phyloP scores from a whole-genome alignment of 768 basidiomycete genomes.

The Chalciporus chontae region DNA sequence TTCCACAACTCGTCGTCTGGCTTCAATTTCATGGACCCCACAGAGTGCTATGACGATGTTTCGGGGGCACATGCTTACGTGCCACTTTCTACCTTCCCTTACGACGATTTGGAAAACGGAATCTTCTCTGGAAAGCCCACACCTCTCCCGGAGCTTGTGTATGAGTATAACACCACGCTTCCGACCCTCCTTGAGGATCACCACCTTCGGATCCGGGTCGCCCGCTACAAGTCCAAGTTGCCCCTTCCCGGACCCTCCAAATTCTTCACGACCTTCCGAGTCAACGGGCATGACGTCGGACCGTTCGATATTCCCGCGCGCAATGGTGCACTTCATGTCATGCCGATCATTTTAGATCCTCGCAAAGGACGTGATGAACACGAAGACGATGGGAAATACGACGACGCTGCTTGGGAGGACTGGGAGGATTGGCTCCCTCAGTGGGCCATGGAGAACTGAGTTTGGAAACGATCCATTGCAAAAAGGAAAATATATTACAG shows the following conservation, averaged over 20 bases:
- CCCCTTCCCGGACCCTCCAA: constrained; percentile 36
- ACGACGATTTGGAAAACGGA: neutral
- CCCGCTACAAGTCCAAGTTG: constrained; percentile 40
- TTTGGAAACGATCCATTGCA: neutral
- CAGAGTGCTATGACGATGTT: neutral
- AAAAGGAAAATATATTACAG: no score
- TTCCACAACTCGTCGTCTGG: constrained; percentile 9
- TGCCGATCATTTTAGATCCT: constrained; percentile 42
- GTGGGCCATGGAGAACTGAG: constrained; percentile 40
- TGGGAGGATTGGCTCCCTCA: constrained; percentile 48
- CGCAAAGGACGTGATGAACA: constrained; percentile 17
- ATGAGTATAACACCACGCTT: constrained; percentile 34
- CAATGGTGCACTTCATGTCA: constrained; percentile 57
- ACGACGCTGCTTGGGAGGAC: constrained; percentile 37
- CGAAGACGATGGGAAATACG: neutral
- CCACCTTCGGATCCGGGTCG: constrained; percentile 44
- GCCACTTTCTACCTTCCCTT: neutral
- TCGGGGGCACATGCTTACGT: neutral
- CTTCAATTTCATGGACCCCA: neutral
- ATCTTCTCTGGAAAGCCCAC: neutral
- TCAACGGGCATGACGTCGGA: constrained; percentile 37
- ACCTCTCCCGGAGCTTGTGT: constrained; percentile 27
- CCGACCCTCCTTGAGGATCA: constrained; percentile 43
- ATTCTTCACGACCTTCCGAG: constrained; percentile 37
- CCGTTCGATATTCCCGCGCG: constrained; percentile 47